Percentiles rank a stretch among this genome's conserved stretches.
phyloP scores from a whole-genome alignment of 1,284 basidiomycete species.

The Retiboletus fuscus region DNA sequence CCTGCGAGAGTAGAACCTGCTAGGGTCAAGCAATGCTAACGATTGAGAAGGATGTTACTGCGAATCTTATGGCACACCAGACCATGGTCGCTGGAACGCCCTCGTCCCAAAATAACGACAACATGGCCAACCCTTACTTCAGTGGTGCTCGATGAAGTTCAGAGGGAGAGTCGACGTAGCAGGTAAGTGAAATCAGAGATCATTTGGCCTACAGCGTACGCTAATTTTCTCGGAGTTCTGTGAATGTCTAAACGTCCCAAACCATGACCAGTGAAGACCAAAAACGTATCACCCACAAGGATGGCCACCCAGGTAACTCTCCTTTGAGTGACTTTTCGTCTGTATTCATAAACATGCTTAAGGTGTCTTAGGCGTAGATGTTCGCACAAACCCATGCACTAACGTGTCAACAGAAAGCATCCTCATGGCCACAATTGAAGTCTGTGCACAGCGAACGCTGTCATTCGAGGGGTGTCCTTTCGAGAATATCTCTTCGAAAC shows the following conservation, averaged over 20 bases:
- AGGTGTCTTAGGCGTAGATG: constrained; percentile 1
- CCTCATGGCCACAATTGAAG: background rate
- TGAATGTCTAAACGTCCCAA: constrained; percentile 1
- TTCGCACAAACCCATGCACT: background rate
- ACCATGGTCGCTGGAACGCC: background rate
- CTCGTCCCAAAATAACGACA: background rate
- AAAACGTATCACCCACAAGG: background rate
- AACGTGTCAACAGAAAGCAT: background rate
- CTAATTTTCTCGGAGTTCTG: constrained; percentile 9
- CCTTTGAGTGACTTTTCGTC: background rate
- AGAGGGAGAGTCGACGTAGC: background rate
- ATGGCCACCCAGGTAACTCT: constrained; percentile 7
- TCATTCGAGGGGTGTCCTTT: background rate
- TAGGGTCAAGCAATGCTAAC: background rate
- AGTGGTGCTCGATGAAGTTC: background rate
- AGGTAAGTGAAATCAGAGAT: constrained; percentile 9
- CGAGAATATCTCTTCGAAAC: background rate
- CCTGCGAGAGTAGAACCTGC: background rate
- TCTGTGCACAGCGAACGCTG: background rate
- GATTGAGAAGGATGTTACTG: background rate
- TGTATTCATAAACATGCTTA: constrained; percentile 5
- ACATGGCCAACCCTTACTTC: background rate
- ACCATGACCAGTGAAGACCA: background rate
- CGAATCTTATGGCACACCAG: background rate
- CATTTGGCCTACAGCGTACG: no score